Percentiles rank a stretch among this genome's conserved stretches.
These are phyloP conservation scores for Neurospora terricola DNA, from an alignment of 495 filamentous ascomycete genomes.

Conservation along the genomic window DNA sequence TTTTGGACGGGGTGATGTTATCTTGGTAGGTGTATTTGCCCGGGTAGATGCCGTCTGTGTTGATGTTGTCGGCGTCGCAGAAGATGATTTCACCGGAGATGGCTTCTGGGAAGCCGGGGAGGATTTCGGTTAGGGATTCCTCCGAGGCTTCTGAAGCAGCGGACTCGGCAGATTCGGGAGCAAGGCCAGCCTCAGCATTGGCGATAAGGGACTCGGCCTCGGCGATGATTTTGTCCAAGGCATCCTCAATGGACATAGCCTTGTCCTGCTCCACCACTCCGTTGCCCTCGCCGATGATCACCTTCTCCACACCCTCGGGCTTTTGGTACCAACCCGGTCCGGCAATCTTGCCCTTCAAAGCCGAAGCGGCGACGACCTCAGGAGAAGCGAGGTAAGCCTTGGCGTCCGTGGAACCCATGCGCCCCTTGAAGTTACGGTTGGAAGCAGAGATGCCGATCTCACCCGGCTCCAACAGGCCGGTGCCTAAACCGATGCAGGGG, in stretches of 20 bases:
- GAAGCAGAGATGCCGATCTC: slow-evolving; percentile 84
- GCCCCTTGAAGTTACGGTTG: slow-evolving; percentile 90
- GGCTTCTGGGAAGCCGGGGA: slow-evolving; percentile 60
- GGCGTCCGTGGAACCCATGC: slow-evolving; percentile 77
- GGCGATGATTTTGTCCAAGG: slow-evolving; percentile 56
- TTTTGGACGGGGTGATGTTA: slow-evolving; percentile 59
- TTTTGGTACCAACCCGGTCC: slow-evolving; percentile 74
- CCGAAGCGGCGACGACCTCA: slow-evolving; percentile 86
- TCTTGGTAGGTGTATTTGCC: slow-evolving; percentile 80
- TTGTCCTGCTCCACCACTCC: slow-evolving; percentile 52
- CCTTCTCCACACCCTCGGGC: slow-evolving; percentile 55
- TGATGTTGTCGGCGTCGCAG: slow-evolving; percentile 63
- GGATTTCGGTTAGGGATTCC: slow-evolving; percentile 44
- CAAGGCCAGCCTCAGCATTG: neutral
- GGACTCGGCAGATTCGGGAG: no score
- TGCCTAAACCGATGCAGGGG: slow-evolving; percentile 84
- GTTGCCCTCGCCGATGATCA: slow-evolving; percentile 61
- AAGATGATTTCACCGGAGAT: slow-evolving; percentile 61
- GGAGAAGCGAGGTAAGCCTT: slow-evolving; percentile 85
- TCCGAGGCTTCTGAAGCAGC: no score
- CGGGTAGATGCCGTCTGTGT: slow-evolving; percentile 80
- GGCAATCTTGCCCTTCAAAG: slow-evolving; percentile 63
- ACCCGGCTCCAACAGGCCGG: slow-evolving; percentile 70
- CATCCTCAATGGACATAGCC: slow-evolving; percentile 53
- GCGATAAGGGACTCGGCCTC: slow-evolving; percentile 56